Evolutionary conservation across 139 green algal species (phyloP), one percentile per base, ranked within the genome.

Genomic region (Pseudopediastrum boryanum): DNA sequence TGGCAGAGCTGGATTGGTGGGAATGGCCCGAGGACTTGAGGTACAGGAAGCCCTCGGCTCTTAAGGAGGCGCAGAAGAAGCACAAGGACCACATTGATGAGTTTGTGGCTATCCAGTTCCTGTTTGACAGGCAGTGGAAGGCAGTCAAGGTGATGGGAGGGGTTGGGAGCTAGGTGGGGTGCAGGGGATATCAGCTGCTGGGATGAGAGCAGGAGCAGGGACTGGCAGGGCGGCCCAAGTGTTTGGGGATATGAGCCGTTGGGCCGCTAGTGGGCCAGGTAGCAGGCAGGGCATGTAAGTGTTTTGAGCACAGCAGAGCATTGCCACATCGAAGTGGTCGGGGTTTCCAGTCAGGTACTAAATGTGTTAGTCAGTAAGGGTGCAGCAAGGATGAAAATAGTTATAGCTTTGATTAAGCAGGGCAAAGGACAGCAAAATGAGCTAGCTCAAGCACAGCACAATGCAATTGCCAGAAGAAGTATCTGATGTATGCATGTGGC

Each of bases 51-150:
- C 54, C 38, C 31, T 44, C 48, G 33, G 83, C 84, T 13, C 65
- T 89, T 8, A 67, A 85, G 75, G 74, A 85, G 67, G 84, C 86
- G 48, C 78, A 79, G 9, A 65, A 88, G 65, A 38, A 89, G 56
- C 74, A 94, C 75, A 62, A 83, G 31, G 79, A 88, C 2, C 82
- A 84, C 25, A 95, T 98, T 44, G 88, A 98, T 50, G 78, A 92
- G 80, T 99, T 97, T 81, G 87, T 96, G 0, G 95, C 90, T 1
- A 82, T 93, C 48, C 96, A 99, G 87, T 98, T 96, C 85, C 80
- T 99, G 2, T 99, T 98, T 80, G 91, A 99, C 84, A 82, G 75
- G 54, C 95, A 98, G 88, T 99, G 96, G 96, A 85, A 82, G 56
- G 86, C 85, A 1, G 52, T 96, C 6, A 94, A 89, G 85, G 90